A percentile compares a stretch with the other conserved stretches of the same genome.
These are phyloP conservation scores for Sphagnum contortum DNA, from an alignment of 225 moss, liverwort and hornwort species.

Conservation along the genomic window DNA sequence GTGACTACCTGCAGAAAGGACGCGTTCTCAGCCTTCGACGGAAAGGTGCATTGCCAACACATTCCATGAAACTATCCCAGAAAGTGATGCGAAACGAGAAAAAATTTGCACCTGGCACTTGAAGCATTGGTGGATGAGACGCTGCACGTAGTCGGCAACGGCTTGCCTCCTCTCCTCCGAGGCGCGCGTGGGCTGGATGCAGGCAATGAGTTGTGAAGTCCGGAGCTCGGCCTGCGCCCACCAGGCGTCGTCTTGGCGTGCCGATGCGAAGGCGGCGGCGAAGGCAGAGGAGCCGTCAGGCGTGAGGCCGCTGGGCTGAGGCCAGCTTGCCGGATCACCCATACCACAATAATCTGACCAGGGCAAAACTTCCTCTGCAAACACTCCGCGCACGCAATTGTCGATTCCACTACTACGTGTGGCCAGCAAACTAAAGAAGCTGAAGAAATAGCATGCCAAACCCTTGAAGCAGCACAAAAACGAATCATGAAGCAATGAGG, in stretches of 20 bases:
- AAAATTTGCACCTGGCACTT: slow-evolving; percentile 20
- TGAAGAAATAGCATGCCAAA: no score
- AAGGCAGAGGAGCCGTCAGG: slow-evolving; percentile 29
- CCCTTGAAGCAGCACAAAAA: no score
- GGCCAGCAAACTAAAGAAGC: no score
- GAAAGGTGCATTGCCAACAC: no score
- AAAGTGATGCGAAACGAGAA: no score
- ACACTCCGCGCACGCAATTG: no score
- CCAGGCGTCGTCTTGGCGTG: slow-evolving; percentile 43
- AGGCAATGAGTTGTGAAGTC: slow-evolving; percentile 43
- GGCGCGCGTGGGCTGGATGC: slow-evolving; percentile 39
- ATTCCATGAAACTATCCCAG: no score
- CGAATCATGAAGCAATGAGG: no score
- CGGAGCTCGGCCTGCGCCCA: slow-evolving; percentile 56
- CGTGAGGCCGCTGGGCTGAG: slow-evolving; percentile 48
- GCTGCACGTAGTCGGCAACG: slow-evolving; percentile 41
- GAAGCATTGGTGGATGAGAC: slow-evolving; percentile 42
- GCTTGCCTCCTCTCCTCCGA: slow-evolving; percentile 52
- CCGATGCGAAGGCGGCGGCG: slow-evolving; percentile 17
- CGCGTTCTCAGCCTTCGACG: no score
- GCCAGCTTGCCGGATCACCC: slow-evolving; percentile 67
- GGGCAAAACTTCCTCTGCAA: no score
- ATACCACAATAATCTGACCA: slow-evolving; percentile 14
- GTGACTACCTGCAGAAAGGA: slow-evolving; percentile 41
- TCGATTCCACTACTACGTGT: no score